These are phyloP conservation scores for Geosiphon pyriformis DNA, from an alignment of 192 early-diverging fungal genomes.

Conservation along the genomic window DNA sequence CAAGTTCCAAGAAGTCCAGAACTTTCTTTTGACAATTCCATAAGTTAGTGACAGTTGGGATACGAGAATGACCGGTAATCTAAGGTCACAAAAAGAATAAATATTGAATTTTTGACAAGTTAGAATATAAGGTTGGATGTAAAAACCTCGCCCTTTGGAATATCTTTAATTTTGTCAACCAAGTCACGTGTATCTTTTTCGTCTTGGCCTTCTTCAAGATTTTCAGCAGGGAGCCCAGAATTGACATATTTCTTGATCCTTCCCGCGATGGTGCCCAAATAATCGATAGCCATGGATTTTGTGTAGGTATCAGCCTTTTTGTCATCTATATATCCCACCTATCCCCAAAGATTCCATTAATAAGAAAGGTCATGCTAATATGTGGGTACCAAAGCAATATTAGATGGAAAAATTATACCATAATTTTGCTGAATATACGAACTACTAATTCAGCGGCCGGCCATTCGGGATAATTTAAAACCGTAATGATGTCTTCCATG, in stretches of 20 bases:
- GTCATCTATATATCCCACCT: constrained; percentile 59
- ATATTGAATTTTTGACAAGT: too few species aligned
- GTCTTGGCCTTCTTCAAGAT: background rate
- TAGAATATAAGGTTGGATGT: too few species aligned
- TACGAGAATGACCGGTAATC: constrained; percentile 4
- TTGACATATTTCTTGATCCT: constrained; percentile 43
- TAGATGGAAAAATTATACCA: constrained; percentile 40
- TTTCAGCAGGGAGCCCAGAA: background rate
- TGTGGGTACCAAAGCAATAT: background rate
- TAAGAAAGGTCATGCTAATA: too few species aligned
- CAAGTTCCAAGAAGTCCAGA: constrained; percentile 20
- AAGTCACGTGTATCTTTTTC: constrained; percentile 17
- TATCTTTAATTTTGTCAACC: constrained; percentile 22
- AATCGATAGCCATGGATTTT: constrained; percentile 57
- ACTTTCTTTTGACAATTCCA: constrained; percentile 24
- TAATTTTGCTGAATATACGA: constrained; percentile 58
- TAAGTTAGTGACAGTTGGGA: constrained; percentile 5
- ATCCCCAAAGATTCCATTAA: background rate
- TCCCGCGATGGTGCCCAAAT: constrained; percentile 56
- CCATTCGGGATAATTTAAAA: constrained; percentile 85
- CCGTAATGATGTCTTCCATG: constrained; percentile 62
- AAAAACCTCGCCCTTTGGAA: constrained; percentile 18
- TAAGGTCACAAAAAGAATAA: too few species aligned
- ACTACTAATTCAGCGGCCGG: constrained; percentile 76
- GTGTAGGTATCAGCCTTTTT: constrained; percentile 50